Conservation (phyloP, 495 filamentous ascomycete genomes). For the Rhypophila decipiens region DNA sequence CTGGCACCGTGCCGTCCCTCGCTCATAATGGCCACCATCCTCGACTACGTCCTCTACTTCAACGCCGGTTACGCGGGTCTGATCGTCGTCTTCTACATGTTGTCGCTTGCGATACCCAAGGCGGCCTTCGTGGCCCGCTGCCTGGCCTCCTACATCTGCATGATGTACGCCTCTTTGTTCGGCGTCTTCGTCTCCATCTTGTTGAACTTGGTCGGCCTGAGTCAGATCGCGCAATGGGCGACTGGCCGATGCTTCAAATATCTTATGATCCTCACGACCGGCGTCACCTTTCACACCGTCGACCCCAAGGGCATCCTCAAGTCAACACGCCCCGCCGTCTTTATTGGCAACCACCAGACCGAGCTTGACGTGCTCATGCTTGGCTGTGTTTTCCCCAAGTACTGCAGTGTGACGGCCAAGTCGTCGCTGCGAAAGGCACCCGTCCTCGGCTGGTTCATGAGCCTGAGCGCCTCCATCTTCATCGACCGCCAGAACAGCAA, state of each 20-base stretch:
- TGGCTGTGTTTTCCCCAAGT: slow-evolving; percentile 77
- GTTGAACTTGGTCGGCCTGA: slow-evolving; percentile 63
- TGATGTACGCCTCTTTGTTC: slow-evolving; percentile 63
- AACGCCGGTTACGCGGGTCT: slow-evolving; percentile 52
- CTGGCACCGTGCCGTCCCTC: not conserved
- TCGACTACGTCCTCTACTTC: slow-evolving; percentile 44
- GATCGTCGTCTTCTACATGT: slow-evolving; percentile 51
- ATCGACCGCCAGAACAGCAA: slow-evolving; percentile 81
- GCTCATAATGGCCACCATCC: slow-evolving; percentile 23
- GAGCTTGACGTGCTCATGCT: slow-evolving; percentile 93
- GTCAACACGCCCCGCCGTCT: slow-evolving; percentile 72
- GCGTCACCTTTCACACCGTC: slow-evolving; percentile 70
- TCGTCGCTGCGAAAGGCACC: slow-evolving; percentile 71
- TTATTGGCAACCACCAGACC: slow-evolving; percentile 89
- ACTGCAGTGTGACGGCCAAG: slow-evolving; percentile 93
- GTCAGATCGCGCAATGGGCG: slow-evolving; percentile 79
- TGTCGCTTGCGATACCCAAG: slow-evolving; percentile 47
- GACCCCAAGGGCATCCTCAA: slow-evolving; percentile 59
- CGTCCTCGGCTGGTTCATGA: slow-evolving; percentile 96
- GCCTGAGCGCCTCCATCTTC: slow-evolving; percentile 81
- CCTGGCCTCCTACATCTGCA: slow-evolving; percentile 61
- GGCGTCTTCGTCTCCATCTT: slow-evolving; percentile 69
- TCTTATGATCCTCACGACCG: slow-evolving; percentile 67
- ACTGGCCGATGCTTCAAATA: slow-evolving; percentile 75
- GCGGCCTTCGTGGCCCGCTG: slow-evolving; percentile 66